These are phyloP conservation scores for Coniferiporia sulphurascens DNA, from an alignment of 1,284 basidiomycete genomes.

Conservation along the genomic window DNA sequence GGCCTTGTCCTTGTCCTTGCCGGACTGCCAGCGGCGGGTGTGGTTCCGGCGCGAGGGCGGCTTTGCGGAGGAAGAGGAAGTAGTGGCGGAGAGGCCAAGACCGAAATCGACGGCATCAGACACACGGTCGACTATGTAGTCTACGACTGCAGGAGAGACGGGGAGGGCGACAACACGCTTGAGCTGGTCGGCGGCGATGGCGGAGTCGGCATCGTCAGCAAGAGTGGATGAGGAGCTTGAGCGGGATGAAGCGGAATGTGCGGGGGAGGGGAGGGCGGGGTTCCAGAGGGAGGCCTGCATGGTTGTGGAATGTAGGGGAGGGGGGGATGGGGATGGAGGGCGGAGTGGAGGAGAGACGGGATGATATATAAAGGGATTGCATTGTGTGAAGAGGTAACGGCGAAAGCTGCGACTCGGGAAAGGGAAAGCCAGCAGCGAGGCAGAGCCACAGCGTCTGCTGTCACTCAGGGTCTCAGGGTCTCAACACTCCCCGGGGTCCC, in stretches of 20 bases:
- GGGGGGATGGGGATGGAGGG: not conserved
- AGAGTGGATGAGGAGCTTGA: not conserved
- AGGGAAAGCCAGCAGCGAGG: too few species aligned
- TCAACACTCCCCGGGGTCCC: too few species aligned
- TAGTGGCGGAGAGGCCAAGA: conserved; percentile 54
- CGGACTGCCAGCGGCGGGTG: conserved; percentile 28
- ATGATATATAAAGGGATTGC: too few species aligned
- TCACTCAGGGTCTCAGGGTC: too few species aligned
- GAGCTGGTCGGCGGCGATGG: conserved; percentile 24
- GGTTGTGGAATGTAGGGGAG: not conserved
- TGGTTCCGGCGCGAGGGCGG: conserved; percentile 38
- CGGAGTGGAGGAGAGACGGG: too few species aligned
- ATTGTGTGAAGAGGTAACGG: too few species aligned
- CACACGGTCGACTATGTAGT: conserved; percentile 62
- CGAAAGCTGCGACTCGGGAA: too few species aligned
- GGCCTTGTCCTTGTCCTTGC: conserved; percentile 22
- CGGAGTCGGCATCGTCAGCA: not conserved
- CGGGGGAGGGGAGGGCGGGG: not conserved
- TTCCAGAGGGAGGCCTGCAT: not conserved
- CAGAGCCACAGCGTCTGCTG: too few species aligned
- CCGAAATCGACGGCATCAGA: conserved; percentile 69
- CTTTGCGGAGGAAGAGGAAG: conserved; percentile 41
- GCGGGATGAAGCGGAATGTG: not conserved
- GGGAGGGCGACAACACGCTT: conserved; percentile 60
- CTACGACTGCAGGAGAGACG: conserved; percentile 52